phyloP scores from a whole-genome alignment of 1,284 basidiomycete genomes.

The Boletus holoroseus region DNA sequence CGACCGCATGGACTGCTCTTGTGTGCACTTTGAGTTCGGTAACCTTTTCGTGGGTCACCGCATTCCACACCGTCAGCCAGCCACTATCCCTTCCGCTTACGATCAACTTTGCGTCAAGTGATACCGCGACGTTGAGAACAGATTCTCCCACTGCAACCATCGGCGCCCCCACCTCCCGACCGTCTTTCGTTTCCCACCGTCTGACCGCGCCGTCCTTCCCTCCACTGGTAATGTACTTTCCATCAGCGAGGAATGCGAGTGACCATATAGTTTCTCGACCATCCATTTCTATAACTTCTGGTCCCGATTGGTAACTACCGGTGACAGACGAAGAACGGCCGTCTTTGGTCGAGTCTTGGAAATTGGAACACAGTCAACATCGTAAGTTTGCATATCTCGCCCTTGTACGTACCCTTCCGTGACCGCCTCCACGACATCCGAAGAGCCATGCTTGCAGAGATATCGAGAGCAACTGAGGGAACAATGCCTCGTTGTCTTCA shows the following conservation, averaged over 20 bases:
- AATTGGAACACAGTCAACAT: too few relatives aligned
- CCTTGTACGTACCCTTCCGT: neutral
- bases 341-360: too few relatives aligned
- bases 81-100: neutral
- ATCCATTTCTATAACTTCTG: neutral
- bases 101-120: neutral
- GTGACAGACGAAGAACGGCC: neutral
- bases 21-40: neutral
- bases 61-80: neutral
- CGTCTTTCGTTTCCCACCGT: neutral
- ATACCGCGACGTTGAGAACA: neutral
- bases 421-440: too few relatives aligned
- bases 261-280: neutral
- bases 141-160: neutral
- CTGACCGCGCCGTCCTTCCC: neutral
- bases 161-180: neutral
- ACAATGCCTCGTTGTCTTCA: neutral
- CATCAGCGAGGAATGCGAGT: neutral
- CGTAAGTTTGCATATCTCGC: too few relatives aligned
- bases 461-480: neutral
- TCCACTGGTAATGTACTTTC: neutral
- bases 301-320: neutral
- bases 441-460: neutral
- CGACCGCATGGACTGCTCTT: neutral
- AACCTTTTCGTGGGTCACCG: neutral